These are phyloP conservation scores for Abelmoschus esculentus DNA, from an alignment of 345 rosid species.

Conservation along the genomic window DNA sequence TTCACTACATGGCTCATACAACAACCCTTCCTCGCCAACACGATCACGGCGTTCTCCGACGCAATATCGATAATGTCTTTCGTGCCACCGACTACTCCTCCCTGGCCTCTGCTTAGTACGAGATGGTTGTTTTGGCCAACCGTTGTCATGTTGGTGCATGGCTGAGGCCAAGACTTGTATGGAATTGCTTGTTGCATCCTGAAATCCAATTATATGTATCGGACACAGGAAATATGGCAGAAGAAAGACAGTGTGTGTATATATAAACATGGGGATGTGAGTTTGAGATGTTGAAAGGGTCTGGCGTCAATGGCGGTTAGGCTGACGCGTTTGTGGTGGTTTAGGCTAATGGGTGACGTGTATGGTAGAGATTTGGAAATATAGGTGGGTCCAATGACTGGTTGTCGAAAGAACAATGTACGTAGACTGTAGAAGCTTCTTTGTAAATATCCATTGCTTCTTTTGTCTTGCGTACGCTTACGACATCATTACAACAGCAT, in stretches of 20 bases:
- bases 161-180: constrained; percentile 29
- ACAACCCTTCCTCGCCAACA: constrained; percentile 66
- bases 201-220: not conserved
- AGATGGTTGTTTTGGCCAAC: not conserved
- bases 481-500: too few species aligned
- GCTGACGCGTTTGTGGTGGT: constrained; percentile 9
- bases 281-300: constrained; percentile 21
- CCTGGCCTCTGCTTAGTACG: not conserved
- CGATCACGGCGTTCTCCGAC: constrained; percentile 71
- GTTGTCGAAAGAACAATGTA: not conserved
- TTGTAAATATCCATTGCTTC: not conserved
- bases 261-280: not conserved
- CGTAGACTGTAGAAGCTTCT: not conserved
- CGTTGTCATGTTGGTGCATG: not conserved
- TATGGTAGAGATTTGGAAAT: not conserved
- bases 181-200: constrained; percentile 40
- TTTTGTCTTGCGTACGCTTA: too few species aligned
- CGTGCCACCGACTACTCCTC: not conserved
- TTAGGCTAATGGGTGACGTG: constrained; percentile 17
- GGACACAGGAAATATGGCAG: not conserved
- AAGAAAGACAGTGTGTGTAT: not conserved
- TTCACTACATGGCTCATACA: constrained; percentile 87
- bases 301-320: constrained; percentile 36
- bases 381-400: not conserved
- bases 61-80: constrained; percentile 29